Percentiles rank a stretch among this genome's conserved stretches.
Conservation (phyloP, 441 rosid genomes). For the Bocquillonia castaneifolia region DNA sequence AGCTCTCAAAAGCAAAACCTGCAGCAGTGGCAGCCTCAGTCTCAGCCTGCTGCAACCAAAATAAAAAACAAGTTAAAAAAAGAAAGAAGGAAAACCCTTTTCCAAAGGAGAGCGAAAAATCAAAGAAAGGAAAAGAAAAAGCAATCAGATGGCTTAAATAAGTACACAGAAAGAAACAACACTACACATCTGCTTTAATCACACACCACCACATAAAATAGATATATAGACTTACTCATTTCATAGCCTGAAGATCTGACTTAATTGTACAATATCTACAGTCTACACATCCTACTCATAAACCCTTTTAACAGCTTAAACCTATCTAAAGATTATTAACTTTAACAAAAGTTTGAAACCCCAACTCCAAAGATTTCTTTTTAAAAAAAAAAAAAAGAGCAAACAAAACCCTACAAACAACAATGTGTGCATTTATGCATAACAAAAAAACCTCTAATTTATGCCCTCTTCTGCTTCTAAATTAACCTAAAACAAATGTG, state of each 20-base stretch:
- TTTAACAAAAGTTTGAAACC: slow-evolving; percentile 28
- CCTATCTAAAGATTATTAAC: slow-evolving; percentile 29
- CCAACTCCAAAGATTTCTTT: too few relatives aligned
- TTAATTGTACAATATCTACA: slow-evolving; percentile 16
- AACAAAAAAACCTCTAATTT: not conserved
- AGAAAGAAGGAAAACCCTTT: not conserved
- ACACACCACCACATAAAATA: slow-evolving; percentile 2
- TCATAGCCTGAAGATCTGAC: slow-evolving; percentile 31
- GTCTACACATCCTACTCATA: slow-evolving; percentile 7
- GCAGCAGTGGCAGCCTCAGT: slow-evolving; percentile 44
- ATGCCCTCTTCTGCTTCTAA: slow-evolving; percentile 22
- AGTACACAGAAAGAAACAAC: slow-evolving; percentile 10
- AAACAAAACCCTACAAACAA: not conserved
- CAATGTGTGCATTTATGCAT: not conserved
- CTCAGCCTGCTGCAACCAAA: slow-evolving; percentile 40
- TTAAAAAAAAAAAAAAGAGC: not conserved
- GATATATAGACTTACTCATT: slow-evolving; percentile 2
- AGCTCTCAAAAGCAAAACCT: slow-evolving; percentile 62
- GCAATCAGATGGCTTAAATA: slow-evolving; percentile 31
- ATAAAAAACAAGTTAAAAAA: slow-evolving; percentile 16
- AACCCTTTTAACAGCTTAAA: slow-evolving; percentile 14
- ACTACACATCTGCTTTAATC: slow-evolving; percentile 7
- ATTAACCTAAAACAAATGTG: slow-evolving; percentile 29
- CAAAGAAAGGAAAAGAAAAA: not conserved
- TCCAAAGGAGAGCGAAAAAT: slow-evolving; percentile 1